phyloP scores from a whole-genome alignment of 805 yeast species.

The Kregervanrija pseudodelftensis region DNA sequence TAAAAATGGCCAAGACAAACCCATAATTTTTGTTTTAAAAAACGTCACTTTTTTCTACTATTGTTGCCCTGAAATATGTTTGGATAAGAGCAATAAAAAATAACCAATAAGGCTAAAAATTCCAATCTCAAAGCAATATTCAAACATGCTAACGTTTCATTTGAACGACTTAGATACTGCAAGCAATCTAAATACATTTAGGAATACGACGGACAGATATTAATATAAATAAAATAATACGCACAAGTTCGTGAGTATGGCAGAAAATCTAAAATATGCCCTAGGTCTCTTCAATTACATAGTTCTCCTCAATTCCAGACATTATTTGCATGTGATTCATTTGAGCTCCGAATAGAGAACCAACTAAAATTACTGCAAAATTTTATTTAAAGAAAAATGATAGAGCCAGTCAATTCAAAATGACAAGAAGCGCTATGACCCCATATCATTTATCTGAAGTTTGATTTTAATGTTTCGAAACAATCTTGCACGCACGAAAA shows the following conservation, averaged over 20 bases:
- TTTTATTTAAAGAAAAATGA: too few species aligned
- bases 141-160: slow-evolving; percentile 33
- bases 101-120: slow-evolving; percentile 28
- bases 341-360: slow-evolving; percentile 1
- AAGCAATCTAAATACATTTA: slow-evolving; percentile 67
- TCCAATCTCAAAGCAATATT: slow-evolving; percentile 41
- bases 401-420: slow-evolving; percentile 53
- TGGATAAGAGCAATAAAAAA: slow-evolving; percentile 12
- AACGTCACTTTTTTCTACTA: not conserved
- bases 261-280: slow-evolving; percentile 16
- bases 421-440: slow-evolving; percentile 61
- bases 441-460: slow-evolving; percentile 70
- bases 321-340: not conserved
- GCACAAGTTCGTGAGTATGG: slow-evolving; percentile 34
- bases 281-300: slow-evolving; percentile 9
- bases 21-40: too few species aligned
- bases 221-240: slow-evolving; percentile 29
- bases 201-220: slow-evolving; percentile 61
- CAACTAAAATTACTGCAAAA: slow-evolving; percentile 46
- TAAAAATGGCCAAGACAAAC: not conserved
- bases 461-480: slow-evolving; percentile 30
- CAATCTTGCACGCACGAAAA: too few species aligned
- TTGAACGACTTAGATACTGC: slow-evolving; percentile 47
- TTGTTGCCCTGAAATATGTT: slow-evolving; percentile 12
- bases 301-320: slow-evolving; percentile 4